Base-by-base conservation (phyloP, 441 rosid genomes). In the Cnidoscolus chayamansa region DNA sequence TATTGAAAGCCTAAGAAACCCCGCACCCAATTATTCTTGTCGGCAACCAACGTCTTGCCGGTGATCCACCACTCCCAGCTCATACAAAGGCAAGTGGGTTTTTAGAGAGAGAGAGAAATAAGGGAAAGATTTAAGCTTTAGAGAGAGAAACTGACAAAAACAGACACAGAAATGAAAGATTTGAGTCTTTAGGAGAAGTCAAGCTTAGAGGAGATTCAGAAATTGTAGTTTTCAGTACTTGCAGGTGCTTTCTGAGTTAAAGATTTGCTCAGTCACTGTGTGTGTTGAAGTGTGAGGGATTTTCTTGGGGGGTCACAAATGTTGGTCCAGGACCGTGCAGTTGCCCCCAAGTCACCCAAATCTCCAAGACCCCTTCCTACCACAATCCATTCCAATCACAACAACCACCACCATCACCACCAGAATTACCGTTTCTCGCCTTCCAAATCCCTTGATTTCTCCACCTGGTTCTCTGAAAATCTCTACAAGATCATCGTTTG, bases 311-410 rank as follows among this genome's bases (percentile, higher is more conserved):
- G 64, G 35, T 74, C 61, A 50, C 64, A 75, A 83, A 92, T 92
- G 97, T 83, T 92, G 85, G 94, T 92, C 86, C 97, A 90, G 74
- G 94, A 86, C 77, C 96, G 96, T n/a, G 74, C 72, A 67, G 72
- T 81, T 37, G 57, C 74, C 30, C 89, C 94, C 45, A 40, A 40
- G 7, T 40, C 45, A 40, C 45, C 45, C 15, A 89, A 90, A 74
- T 63, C 84, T 71, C 73, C 89, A 78, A 79, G 84, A 70, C 58
- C 75, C 9, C 67, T 82, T 8, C 81, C 86, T 4, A 79, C 89
- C 7, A 40, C 45, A 5, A 4, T 40, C 45, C 45, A 40, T 25
- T 48, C 43, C 47, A 62, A 61, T 25, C 83, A 35, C 13, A 30
- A 75, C 55, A 73, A 58, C 31, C 81, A 62, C 40, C 81, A 72